These are phyloP conservation scores for Russula brevipes DNA, from an alignment of 768 basidiomycete genomes.

Conservation along the genomic window DNA sequence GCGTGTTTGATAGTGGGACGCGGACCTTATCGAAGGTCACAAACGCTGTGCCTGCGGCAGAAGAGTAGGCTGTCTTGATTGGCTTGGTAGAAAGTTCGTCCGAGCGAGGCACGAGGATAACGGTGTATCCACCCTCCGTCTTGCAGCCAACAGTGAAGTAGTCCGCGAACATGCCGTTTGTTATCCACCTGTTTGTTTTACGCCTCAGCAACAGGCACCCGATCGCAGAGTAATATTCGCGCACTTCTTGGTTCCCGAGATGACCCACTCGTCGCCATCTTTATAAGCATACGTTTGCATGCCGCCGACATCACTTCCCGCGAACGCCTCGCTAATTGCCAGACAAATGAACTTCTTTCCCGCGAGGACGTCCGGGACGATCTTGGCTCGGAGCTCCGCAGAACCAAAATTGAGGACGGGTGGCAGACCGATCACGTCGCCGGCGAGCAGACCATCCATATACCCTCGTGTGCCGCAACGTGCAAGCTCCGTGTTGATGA, in stretches of 20 bases:
- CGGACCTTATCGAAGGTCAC: slow-evolving; percentile 76
- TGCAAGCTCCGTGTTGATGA: slow-evolving; percentile 75
- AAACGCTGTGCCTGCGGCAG: slow-evolving; percentile 85
- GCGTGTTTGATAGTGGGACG: slow-evolving; percentile 79
- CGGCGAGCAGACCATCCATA: slow-evolving; percentile 79
- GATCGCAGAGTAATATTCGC: slow-evolving; percentile 19
- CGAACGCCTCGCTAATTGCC: slow-evolving; percentile 92
- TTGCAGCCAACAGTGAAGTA: slow-evolving; percentile 78
- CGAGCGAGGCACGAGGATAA: slow-evolving; percentile 68
- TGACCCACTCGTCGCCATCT: slow-evolving; percentile 82
- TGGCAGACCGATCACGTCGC: slow-evolving; percentile 81
- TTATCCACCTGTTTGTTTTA: slow-evolving; percentile 67
- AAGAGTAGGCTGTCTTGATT: slow-evolving; percentile 90
- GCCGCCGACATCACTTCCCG: slow-evolving; percentile 80
- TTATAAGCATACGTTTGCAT: slow-evolving; percentile 79
- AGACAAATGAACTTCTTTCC: slow-evolving; percentile 85
- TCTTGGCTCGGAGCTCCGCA: slow-evolving; percentile 59
- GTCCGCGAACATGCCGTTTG: slow-evolving; percentile 80
- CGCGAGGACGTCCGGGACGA: slow-evolving; percentile 67
- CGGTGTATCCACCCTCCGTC: slow-evolving; percentile 69
- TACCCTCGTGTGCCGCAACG: slow-evolving; percentile 83
- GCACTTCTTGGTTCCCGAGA: slow-evolving; percentile 92
- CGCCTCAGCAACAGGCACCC: neutral
- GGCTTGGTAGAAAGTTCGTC: slow-evolving; percentile 76
- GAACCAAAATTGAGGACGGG: slow-evolving; percentile 86